Conservation (phyloP, 805 yeast genomes). For the Pichia pseudocactophila region DNA sequence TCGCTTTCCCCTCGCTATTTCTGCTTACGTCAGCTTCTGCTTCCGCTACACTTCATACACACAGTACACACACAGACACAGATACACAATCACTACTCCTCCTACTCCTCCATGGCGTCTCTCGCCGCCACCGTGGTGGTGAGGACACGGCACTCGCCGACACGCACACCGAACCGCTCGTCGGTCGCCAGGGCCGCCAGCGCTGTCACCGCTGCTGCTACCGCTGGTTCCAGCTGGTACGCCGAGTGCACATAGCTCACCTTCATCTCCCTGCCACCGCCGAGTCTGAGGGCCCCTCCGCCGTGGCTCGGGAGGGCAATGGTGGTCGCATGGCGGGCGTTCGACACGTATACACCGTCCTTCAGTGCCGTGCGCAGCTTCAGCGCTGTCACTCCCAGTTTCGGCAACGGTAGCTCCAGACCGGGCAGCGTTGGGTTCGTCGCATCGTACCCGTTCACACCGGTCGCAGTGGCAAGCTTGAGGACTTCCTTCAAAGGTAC, state of each 20-base stretch:
- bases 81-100: neutral
- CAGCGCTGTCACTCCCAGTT: constrained; percentile 60
- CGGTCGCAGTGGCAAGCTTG: constrained; percentile 56
- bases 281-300: constrained; percentile 60
- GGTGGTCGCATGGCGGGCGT: constrained; percentile 75
- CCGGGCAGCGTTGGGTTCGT: constrained; percentile 60
- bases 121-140: constrained; percentile 22
- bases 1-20: no score
- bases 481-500: constrained; percentile 61
- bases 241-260: constrained; percentile 88
- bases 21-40: no score
- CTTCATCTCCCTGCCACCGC: constrained; percentile 65
- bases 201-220: constrained; percentile 38
- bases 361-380: constrained; percentile 57
- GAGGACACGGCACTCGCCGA: constrained; percentile 56
- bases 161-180: constrained; percentile 56
- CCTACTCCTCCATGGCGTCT: constrained; percentile 3
- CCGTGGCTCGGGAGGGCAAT: constrained; percentile 46
- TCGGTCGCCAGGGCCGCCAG: constrained; percentile 56
- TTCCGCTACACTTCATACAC: neutral
- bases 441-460: constrained; percentile 58
- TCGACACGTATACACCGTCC: constrained; percentile 43
- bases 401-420: constrained; percentile 66
- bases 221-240: constrained; percentile 48
- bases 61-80: neutral